Evolutionary conservation across 2,329 filamentous ascomycete species (phyloP).

Genomic region (Fusarium solani-melongenae): DNA sequence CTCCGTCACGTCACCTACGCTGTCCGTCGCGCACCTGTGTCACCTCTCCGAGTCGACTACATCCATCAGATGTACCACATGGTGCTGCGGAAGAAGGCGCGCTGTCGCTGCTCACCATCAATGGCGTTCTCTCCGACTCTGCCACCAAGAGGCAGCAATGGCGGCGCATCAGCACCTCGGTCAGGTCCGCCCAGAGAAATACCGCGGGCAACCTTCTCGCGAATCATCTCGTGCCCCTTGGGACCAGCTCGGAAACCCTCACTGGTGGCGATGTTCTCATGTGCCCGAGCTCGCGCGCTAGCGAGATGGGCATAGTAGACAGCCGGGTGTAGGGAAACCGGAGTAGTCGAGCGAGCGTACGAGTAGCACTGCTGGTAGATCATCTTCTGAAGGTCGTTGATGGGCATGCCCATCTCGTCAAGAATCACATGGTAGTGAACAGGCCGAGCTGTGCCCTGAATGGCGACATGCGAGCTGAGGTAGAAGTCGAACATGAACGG

Average conservation of each 20-base stretch:
- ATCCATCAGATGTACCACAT: conserved; percentile 58
- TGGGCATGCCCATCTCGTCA: conserved; percentile 78
- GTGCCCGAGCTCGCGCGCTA: conserved; percentile 80
- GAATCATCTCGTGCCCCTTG: conserved; percentile 55
- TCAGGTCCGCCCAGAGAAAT: conserved; percentile 37
- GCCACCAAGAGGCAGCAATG: conserved; percentile 48
- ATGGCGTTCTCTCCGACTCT: conserved; percentile 30
- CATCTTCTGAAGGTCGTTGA: conserved; percentile 82
- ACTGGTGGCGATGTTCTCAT: conserved; percentile 67
- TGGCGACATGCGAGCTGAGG: conserved; percentile 72
- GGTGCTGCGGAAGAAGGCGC: conserved; percentile 51
- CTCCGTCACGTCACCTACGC: background rate
- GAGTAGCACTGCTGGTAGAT: conserved; percentile 97
- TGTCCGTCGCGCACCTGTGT: background rate
- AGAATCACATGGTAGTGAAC: conserved; percentile 91
- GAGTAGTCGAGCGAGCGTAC: conserved; percentile 90
- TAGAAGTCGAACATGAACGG: conserved; percentile 93
- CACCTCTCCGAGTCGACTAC: background rate
- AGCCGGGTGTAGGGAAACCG: conserved; percentile 87
- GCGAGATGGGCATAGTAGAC: conserved; percentile 97
- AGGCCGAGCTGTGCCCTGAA: conserved; percentile 93
- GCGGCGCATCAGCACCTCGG: conserved; percentile 42
- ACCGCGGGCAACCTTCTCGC: conserved; percentile 55
- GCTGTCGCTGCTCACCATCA: conserved; percentile 47
- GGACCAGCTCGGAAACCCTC: conserved; percentile 57